Evolutionary conservation across 179 eudicot species (phyloP), one percentile per base, ranked within the genome.

Genomic region (Spergularia azorica): DNA sequence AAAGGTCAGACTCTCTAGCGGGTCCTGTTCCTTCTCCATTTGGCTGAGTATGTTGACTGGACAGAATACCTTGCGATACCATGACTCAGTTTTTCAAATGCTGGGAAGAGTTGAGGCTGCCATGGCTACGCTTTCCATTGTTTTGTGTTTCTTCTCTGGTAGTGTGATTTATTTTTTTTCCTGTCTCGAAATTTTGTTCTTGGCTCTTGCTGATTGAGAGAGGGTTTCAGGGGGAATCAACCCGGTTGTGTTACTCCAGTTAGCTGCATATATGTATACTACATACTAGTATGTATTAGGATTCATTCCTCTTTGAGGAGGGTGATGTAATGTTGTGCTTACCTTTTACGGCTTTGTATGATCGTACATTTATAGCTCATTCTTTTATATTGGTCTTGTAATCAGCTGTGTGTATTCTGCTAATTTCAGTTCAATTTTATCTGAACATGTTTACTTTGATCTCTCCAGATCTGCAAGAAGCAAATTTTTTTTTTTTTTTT

Each of bases 11-110:
- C 77, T 86, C 97, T 70, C 82, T 88, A 50, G 84, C 95, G 13
- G 98, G 90, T 2, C 92, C 97, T n/a, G 89, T 86, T 80, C 83
- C 98, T 78, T 84, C 96, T 6, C 98, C 98, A 55, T 95, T 95
- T 77, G 97, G 98, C 82, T 95, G 86, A 90, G 79, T 18, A 74
- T 72, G n/a, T 59, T 1, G 67, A 38, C 56, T 68, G 56, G 7
- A 39, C 39, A 1, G 2, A 58, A 6, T 4, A 41, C 72, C 56
- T 73, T 50, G 0, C 13, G 11, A 58, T 63, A 46, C 39, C 15
- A 38, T 63, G 20, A 14, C 68, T 13, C 16, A 48, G 68, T 38
- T 63, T 61, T 61, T 6, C 64, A 10, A 11, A 61, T 9, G 13
- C 11, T 61, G 16, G 60, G 8, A 21, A 6, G 20, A 39, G 43